Evolutionary conservation across 2,329 filamentous ascomycete genomes (phyloP), one percentile per base, ranked within the genome.

Genomic region (Aspergillus pseudonomiae): DNA sequence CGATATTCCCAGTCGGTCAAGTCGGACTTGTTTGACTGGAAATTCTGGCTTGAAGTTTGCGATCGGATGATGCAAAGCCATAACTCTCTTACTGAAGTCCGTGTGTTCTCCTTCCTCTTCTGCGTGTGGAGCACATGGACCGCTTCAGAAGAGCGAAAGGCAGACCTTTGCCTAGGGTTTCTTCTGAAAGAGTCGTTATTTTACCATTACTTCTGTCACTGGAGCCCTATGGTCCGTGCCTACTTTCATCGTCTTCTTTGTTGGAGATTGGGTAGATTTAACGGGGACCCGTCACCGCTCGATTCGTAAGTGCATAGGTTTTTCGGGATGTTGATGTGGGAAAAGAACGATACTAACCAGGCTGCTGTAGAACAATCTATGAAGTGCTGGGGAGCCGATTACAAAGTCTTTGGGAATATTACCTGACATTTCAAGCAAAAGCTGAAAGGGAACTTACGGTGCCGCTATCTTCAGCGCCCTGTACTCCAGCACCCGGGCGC

Each of bases 191-290:
- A 91, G 60, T 84, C 89, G 30, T 86, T 90, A 2, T 97, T 97
- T 75, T 88, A 91, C 73, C 88, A 87, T 65, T 89, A 93, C 65
- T 97, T 97, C 79, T 94, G 91, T 73, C 93, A 97, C 73, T 97
- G 94, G 93, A 96, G 92, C 73, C 93, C 94, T 0, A 96, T 97
- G 94, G 92, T 97, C 26, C 87, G 94, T 65, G 91, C 93, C 16
- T 97, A 97, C 77, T 97, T 90, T 75, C 95, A 96, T 86, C 91
- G 94, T 54, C 81, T 97, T 57, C 79, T 97, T 26, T 96, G 93
- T 78, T 97, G 94, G 94, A 88, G 93, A 64, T 82, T 97, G 55
- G 94, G 91, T 67, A 86, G 94, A 66, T 91, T 91, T 72, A 86
- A 89, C 59, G 92, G 89, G 19, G 86, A 85, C 54, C 82, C 87